Evolutionary conservation across 2,329 filamentous ascomycete species (phyloP), one percentile per base, ranked within the genome.

Genomic region (Zelopaecilomyces penicillatus): DNA sequence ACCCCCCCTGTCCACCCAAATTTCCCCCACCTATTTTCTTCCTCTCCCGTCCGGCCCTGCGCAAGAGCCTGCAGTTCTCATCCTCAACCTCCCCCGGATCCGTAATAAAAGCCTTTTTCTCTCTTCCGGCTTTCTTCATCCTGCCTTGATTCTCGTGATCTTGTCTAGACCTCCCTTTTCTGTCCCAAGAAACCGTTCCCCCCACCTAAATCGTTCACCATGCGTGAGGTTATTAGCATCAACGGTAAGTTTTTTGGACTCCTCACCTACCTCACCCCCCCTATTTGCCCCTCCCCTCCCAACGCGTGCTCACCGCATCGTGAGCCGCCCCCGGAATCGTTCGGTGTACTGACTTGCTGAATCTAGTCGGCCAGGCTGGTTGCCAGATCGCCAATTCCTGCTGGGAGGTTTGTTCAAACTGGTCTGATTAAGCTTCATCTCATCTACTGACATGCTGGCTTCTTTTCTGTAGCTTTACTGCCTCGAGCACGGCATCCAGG

Each of bases 301-400:
- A 42, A 45, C 43, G 46, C 46, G 46, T 47, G 36, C 52, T 73
- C 65, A 71, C 70, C 68, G 68, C 69, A 70, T 65, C 58, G 29
- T 45, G 46, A 43, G 12, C 32, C 32, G 32, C 9, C 8, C 32
- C 12, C 19, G 19, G 7, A 33, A 38, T 41, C 31, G 11, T 36
- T 38, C 37, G 37, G 9, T 31, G 60, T 71, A 61, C 78, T 85
- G 66, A 85, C 74, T 54, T 39, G 33, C 57, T 63, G 62, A 60
- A 42, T 65, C 64, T 70, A 98, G 93, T 98, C 80, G 93, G 93
- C 75, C 93, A 98, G 82, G 93, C 93, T 69, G 93, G 93, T 85
- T 97, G 93, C 83, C 93, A 98, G 73, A 98, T 98, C 67, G 93
- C 91, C 76, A 98, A 98, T 80, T 93, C 93, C 62, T 97, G 93